Percentiles rank a stretch among this genome's conserved stretches.
These are phyloP conservation scores for Myochromella boudieri DNA, from an alignment of 768 basidiomycete genomes.

Conservation along the genomic window DNA sequence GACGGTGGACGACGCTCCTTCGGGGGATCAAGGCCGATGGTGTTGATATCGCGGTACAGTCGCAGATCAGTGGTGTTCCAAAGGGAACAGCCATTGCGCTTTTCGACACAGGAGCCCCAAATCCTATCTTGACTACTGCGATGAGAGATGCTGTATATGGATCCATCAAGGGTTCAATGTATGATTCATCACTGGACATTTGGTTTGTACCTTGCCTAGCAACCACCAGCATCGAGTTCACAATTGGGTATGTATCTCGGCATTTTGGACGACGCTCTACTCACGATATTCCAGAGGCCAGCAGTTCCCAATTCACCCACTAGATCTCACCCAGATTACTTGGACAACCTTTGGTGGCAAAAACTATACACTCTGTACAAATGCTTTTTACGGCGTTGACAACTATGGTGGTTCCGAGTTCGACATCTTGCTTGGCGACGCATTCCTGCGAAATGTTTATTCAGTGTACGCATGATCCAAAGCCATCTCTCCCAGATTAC, in stretches of 20 bases:
- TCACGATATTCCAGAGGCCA: constrained; percentile 27
- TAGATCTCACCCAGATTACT: constrained; percentile 37
- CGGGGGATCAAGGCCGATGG: constrained; percentile 36
- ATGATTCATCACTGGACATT: constrained; percentile 22
- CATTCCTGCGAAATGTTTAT: constrained; percentile 48
- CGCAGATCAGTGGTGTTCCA: constrained; percentile 29
- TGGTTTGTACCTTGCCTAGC: constrained; percentile 43
- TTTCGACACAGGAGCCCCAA: constrained; percentile 44
- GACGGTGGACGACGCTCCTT: constrained; percentile 43
- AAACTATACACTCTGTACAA: constrained; percentile 38
- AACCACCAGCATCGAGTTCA: constrained; percentile 31
- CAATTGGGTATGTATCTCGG: constrained; percentile 33
- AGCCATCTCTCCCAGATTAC: no score
- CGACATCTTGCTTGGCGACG: constrained; percentile 42
- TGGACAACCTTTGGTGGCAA: constrained; percentile 25
- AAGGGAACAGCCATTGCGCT: constrained; percentile 32
- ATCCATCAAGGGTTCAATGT: constrained; percentile 32
- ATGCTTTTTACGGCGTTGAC: constrained; percentile 30
- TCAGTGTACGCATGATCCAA: constrained; percentile 35
- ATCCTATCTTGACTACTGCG: constrained; percentile 30
- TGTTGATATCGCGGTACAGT: constrained; percentile 22
- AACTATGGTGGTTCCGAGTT: constrained; percentile 24
- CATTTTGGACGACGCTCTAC: constrained; percentile 16
- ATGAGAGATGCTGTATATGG: constrained; percentile 39
- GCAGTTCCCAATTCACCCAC: constrained; percentile 40